These are phyloP conservation scores for Xylariales sp. DNA, from an alignment of 2,329 filamentous ascomycete species.

Conservation along the genomic window DNA sequence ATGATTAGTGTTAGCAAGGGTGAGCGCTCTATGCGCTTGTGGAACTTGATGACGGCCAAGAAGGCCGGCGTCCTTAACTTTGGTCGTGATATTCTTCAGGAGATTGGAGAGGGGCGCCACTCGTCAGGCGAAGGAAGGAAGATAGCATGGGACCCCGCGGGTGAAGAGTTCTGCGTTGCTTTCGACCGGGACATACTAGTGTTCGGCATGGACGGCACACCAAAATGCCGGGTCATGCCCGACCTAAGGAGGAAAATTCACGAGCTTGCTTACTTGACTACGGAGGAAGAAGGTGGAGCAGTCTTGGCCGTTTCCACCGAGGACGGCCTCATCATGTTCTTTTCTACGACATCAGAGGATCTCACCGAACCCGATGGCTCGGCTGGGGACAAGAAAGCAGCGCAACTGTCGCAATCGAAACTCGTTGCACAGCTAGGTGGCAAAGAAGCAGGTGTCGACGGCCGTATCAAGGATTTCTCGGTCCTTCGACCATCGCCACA, in stretches of 20 bases:
- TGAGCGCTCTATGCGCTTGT: conserved; percentile 86
- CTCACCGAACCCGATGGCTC: conserved; percentile 31
- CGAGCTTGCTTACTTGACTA: conserved; percentile 67
- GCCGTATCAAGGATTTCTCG: conserved; percentile 86
- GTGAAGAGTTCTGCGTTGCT: conserved; percentile 78
- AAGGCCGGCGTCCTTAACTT: conserved; percentile 93
- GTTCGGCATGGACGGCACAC: conserved; percentile 83
- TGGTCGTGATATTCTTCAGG: conserved; percentile 63
- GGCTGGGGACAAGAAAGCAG: conserved; percentile 35
- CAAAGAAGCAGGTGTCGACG: conserved; percentile 58
- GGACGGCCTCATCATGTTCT: conserved; percentile 83
- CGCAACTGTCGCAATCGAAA: conserved; percentile 52
- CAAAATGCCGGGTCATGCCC: conserved; percentile 69
- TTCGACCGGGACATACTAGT: conserved; percentile 84
- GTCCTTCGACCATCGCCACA: conserved; percentile 45
- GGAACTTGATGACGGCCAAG: conserved; percentile 95
- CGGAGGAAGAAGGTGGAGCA: conserved; percentile 43
- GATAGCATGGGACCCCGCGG: conserved; percentile 71
- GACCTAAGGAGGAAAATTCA: conserved; percentile 75
- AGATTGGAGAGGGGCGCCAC: conserved; percentile 72
- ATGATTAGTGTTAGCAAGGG: conserved; percentile 91
- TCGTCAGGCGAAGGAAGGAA: conserved; percentile 76
- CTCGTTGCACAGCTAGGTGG: conserved; percentile 78
- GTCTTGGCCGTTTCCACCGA: conserved; percentile 80
- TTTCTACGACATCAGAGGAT: conserved; percentile 58